Percentiles rank a stretch among this genome's conserved stretches.
Evolutionary conservation across 768 basidiomycete species (phyloP).

Genomic region (Termitomyces sp.): DNA sequence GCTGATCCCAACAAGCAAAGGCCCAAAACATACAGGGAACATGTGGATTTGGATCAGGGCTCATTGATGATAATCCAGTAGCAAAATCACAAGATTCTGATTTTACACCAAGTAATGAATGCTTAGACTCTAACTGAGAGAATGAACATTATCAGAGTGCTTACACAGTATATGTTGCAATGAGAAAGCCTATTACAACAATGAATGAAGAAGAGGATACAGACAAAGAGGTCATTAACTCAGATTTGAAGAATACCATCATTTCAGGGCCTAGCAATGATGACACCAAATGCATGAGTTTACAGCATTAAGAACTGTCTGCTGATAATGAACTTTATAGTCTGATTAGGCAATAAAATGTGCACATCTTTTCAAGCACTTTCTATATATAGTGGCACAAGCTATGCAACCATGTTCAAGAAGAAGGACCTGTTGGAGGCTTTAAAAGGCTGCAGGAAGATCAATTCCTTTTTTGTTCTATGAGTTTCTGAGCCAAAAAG

Average conservation of each 20-base stretch:
- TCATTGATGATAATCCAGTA: too few species aligned
- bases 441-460: background rate
- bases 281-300: background rate
- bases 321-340: background rate
- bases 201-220: background rate
- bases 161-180: background rate
- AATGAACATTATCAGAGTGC: too few species aligned
- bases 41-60: too few species aligned
- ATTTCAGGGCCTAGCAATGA: background rate
- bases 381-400: background rate
- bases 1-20: too few species aligned
- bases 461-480: background rate
- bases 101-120: too few species aligned
- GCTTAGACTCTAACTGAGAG: too few species aligned
- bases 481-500: too few species aligned
- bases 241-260: background rate
- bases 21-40: too few species aligned
- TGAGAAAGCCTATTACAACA: background rate
- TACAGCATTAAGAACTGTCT: background rate
- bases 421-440: background rate
- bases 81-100: too few species aligned
- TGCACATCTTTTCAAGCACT: background rate
- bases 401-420: background rate
- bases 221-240: background rate
- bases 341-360: background rate